A percentile compares a stretch with the other conserved stretches of the same genome.
These are phyloP conservation scores for Verbascum thapsus DNA, from an alignment of 257 asterid species.

Conservation along the genomic window DNA sequence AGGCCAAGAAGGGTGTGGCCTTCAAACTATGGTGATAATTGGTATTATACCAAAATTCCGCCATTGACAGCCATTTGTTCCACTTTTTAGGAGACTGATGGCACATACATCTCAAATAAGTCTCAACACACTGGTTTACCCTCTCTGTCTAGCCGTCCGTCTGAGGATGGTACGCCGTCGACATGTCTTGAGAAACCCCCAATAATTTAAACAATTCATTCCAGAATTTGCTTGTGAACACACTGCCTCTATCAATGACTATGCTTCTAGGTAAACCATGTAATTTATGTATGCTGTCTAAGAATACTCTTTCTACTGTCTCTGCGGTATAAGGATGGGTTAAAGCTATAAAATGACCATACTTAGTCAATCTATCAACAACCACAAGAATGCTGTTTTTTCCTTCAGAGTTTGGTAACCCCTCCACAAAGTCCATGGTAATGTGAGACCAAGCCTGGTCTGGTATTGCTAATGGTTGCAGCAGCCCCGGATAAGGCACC, in stretches of 20 bases:
- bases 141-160: conserved; percentile 1
- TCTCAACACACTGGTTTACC: neutral
- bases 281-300: neutral
- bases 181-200: no score
- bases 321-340: neutral
- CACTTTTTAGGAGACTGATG: neutral
- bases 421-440: neutral
- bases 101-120: neutral
- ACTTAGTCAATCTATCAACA: neutral
- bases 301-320: neutral
- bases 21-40: neutral
- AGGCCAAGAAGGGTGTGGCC: neutral
- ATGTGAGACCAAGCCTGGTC: neutral
- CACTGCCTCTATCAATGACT: neutral
- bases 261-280: neutral
- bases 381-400: neutral
- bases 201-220: neutral
- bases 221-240: conserved; percentile 9
- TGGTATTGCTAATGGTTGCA: conserved; percentile 3
- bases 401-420: neutral
- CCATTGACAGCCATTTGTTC: neutral
- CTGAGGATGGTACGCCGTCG: neutral
- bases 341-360: neutral
- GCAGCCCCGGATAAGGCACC: neutral
- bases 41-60: neutral